Conservation (phyloP, 768 basidiomycete genomes). For the Hebeloma cylindrosporum region DNA sequence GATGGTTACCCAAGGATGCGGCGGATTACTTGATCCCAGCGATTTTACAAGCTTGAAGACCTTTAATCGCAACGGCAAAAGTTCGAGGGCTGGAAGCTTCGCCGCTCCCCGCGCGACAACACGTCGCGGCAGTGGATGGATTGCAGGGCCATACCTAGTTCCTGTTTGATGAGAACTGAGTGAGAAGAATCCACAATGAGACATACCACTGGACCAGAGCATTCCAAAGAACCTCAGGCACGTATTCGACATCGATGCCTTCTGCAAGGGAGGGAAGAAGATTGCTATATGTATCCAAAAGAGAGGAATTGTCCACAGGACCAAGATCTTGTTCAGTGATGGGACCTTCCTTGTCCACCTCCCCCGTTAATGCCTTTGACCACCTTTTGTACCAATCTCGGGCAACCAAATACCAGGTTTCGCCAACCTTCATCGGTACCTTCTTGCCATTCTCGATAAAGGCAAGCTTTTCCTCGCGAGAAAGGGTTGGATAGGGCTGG, state of each 20-base stretch:
- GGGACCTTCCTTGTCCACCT: slow-evolving; percentile 65
- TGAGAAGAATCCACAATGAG: slow-evolving; percentile 5
- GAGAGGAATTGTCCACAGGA: slow-evolving; percentile 70
- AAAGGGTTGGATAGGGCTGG: slow-evolving; percentile 19
- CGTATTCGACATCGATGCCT: slow-evolving; percentile 69
- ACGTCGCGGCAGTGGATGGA: slow-evolving; percentile 57
- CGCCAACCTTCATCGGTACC: slow-evolving; percentile 56
- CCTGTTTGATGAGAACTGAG: slow-evolving; percentile 8
- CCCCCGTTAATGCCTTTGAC: slow-evolving; percentile 68
- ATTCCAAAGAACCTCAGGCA: slow-evolving; percentile 73
- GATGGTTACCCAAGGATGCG: slow-evolving; percentile 41
- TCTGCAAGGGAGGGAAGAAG: slow-evolving; percentile 51
- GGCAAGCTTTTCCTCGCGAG: slow-evolving; percentile 47
- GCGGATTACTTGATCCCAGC: slow-evolving; percentile 21
- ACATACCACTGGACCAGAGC: slow-evolving; percentile 67
- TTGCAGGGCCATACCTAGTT: slow-evolving; percentile 69
- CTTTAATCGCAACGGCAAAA: slow-evolving; percentile 66
- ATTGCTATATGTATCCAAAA: slow-evolving; percentile 56
- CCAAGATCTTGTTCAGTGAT: slow-evolving; percentile 64
- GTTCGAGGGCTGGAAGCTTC: slow-evolving; percentile 60
- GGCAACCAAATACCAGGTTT: slow-evolving; percentile 79
- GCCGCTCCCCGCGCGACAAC: slow-evolving; percentile 61
- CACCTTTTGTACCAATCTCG: slow-evolving; percentile 74
- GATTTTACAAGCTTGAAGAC: slow-evolving; percentile 48
- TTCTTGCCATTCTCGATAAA: slow-evolving; percentile 48